Base-by-base conservation (phyloP, 345 rosid genomes). In the Zanthoxylum bungeanum region DNA sequence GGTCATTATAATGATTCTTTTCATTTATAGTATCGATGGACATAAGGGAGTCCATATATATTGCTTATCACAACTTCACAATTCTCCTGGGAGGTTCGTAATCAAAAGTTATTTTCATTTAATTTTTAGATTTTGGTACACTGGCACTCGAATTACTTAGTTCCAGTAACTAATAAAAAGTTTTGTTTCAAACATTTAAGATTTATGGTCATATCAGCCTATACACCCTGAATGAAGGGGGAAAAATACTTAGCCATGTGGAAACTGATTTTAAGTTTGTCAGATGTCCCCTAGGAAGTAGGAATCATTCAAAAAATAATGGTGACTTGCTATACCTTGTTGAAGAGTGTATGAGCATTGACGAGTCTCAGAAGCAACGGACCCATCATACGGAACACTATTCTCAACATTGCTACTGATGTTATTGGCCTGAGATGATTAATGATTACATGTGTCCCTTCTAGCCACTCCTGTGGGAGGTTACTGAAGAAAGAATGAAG, bases 391-490 rank as follows among this genome's bases (percentile, higher is more conserved):
- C 98, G 98, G 77, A 93, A 96, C 37, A 80, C 91, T 76, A 91
- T 92, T 85, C 99, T 86, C 79, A 93, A 77, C 98, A 96, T 89
- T 60, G 97, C 97, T 50, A 93, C 92, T 40, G 99, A 91, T 65
- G 93, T 89, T 65, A 96, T 83, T 5, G 98, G 98, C 82, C 89
- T 82, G 59, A 96, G 93, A 81, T 96, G 86, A 79, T 83, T 84
- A 69, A 91, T 80, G 80, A 96, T 88, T 66, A 61, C 78, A 69
- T 91, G 97, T 0, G 96, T 86, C 73, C 96, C 91, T 70, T 96
- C 99, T 69, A 96, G 88, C 99, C 98, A 96, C 86, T 96, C 99
- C 70, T 91, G 98, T 37, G 98, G 99, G 71, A 96, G 97, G 77
- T 91, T 93, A 74, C 97, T 83, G 79, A 91, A 96, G 94, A 96